Evolutionary conservation across 129 eudicot genomes (phyloP).

Genomic region (Silybum marianum): DNA sequence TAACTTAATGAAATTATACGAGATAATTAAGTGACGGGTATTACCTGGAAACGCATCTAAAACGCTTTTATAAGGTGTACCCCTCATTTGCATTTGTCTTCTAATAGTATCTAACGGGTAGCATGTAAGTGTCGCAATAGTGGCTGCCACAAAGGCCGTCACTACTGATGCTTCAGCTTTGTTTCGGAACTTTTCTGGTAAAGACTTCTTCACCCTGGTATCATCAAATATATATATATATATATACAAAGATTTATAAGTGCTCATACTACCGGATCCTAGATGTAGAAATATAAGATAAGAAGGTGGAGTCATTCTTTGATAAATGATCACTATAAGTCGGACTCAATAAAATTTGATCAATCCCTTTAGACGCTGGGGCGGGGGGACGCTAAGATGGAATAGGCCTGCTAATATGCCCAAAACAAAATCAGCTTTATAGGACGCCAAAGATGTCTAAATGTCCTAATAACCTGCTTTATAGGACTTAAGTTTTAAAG

Average conservation of each 20-base stretch:
- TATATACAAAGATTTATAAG: neutral
- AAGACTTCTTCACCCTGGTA: slow-evolving; percentile 86
- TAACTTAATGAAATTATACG: neutral
- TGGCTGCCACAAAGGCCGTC: slow-evolving; percentile 82
- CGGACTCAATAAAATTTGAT: no score
- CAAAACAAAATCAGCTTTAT: neutral
- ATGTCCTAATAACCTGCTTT: neutral
- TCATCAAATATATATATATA: slow-evolving; percentile 14
- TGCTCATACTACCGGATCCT: neutral
- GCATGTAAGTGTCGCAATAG: slow-evolving; percentile 80
- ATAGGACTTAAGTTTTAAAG: neutral
- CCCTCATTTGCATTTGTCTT: slow-evolving; percentile 96
- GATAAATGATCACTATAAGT: no score
- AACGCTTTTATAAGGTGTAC: slow-evolving; percentile 72
- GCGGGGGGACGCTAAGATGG: no score
- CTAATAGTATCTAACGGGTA: slow-evolving; percentile 90
- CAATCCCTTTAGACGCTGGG: no score
- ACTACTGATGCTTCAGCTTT: slow-evolving; percentile 72
- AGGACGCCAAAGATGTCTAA: neutral
- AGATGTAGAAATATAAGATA: no score
- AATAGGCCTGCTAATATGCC: no score
- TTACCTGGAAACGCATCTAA: slow-evolving; percentile 86
- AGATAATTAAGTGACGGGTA: neutral
- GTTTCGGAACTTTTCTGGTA: slow-evolving; percentile 87
- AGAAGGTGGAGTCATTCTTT: no score